A percentile compares a stretch with the other conserved stretches of the same genome.
Evolutionary conservation across 306 rosid species (phyloP).

Genomic region (Cicer pinnatifidum): DNA sequence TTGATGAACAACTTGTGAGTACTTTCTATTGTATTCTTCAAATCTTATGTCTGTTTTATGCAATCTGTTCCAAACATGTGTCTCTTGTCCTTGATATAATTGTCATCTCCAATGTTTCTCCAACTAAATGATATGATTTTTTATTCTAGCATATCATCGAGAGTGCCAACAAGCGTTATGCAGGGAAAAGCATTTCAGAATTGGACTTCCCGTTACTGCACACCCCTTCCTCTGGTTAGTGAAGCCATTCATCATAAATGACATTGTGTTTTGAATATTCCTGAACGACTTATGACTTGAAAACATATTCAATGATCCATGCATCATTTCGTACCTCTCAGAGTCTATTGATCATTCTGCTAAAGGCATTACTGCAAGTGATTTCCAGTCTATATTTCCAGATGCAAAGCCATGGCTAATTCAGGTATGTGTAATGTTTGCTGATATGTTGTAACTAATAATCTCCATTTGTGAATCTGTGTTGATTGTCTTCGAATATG

Average conservation of each 20-base stretch:
- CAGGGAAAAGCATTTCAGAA: slow-evolving; percentile 60
- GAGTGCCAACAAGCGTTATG: slow-evolving; percentile 60
- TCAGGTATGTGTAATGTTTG: slow-evolving; percentile 58
- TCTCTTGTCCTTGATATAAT: slow-evolving; percentile 23
- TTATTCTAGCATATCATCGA: slow-evolving; percentile 67
- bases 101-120: slow-evolving; percentile 14
- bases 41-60: slow-evolving; percentile 7
- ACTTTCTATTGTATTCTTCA: slow-evolving; percentile 34
- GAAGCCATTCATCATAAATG: slow-evolving; percentile 27
- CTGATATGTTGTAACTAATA: slow-evolving; percentile 28
- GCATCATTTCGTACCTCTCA: slow-evolving; percentile 44
- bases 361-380: slow-evolving; percentile 56
- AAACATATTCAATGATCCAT: slow-evolving; percentile 41
- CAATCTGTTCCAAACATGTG: slow-evolving; percentile 10
- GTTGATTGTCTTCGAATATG: not conserved
- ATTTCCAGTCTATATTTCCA: slow-evolving; percentile 65
- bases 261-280: slow-evolving; percentile 4
- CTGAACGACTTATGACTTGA: not conserved
- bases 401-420: slow-evolving; percentile 64
- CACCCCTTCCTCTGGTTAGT: slow-evolving; percentile 64
- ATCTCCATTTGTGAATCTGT: slow-evolving; percentile 13
- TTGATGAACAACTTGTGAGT: slow-evolving; percentile 85
- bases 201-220: slow-evolving; percentile 69
- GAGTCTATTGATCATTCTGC: slow-evolving; percentile 59
- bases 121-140: slow-evolving; percentile 42